These are phyloP conservation scores for Colletotrichum eremochloae DNA, from an alignment of 2,329 filamentous ascomycete species.

Conservation along the genomic window DNA sequence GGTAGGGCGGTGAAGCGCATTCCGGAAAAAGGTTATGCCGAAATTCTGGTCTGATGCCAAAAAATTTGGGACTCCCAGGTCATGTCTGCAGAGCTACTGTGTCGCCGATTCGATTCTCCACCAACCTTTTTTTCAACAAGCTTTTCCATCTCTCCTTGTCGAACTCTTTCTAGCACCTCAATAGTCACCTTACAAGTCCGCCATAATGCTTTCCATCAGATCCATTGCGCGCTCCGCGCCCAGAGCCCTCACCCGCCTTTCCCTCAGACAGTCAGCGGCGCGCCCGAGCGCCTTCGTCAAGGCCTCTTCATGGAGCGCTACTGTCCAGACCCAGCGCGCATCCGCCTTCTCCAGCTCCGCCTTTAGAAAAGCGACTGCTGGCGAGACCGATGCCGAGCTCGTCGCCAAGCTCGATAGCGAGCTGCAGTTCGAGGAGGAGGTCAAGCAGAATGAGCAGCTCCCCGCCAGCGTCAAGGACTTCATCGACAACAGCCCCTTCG, in stretches of 20 bases:
- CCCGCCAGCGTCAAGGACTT: conserved; percentile 88
- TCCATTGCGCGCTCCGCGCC: conserved; percentile 75
- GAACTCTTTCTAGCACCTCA: conserved; percentile 11
- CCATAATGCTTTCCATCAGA: conserved; percentile 78
- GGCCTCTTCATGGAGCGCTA: conserved; percentile 54
- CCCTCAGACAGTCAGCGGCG: conserved; percentile 64
- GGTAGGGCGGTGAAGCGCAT: background rate
- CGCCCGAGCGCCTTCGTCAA: conserved; percentile 65
- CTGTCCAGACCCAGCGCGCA: conserved; percentile 55
- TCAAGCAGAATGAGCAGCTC: conserved; percentile 78
- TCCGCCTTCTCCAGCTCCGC: conserved; percentile 63
- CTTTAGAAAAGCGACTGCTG: conserved; percentile 57
- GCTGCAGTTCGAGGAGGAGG: conserved; percentile 85
- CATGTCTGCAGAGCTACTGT: conserved; percentile 12
- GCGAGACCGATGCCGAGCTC: conserved; percentile 81
- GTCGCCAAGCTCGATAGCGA: conserved; percentile 88
- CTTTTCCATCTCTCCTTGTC: conserved; percentile 12
- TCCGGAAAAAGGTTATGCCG: conserved; percentile 32
- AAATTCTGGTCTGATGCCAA: conserved; percentile 25
- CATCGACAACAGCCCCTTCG: conserved; percentile 85
- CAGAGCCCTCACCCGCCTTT: conserved; percentile 71
- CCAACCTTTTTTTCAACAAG: background rate
- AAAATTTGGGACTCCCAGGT: conserved; percentile 35
- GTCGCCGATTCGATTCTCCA: conserved; percentile 12
- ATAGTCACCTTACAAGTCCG: background rate